A percentile compares a stretch with the other conserved stretches of the same genome.
phyloP scores from a whole-genome alignment of 2,329 filamentous ascomycete genomes.

The Clarireedia homoeocarpa region DNA sequence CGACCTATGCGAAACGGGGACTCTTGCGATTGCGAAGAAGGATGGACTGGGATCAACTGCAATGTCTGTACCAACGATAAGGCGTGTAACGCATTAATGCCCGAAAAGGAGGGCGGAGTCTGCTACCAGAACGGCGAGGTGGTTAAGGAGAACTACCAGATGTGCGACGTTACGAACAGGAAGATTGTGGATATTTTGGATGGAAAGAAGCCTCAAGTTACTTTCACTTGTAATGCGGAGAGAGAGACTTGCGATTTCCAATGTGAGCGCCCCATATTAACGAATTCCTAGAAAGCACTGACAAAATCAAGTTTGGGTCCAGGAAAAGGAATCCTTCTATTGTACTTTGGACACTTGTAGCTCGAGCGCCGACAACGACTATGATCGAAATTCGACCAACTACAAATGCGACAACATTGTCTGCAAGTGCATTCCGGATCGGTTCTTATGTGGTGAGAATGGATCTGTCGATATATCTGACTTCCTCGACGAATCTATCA shows the following conservation, averaged over 20 bases:
- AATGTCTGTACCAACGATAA: slow-evolving; percentile 82
- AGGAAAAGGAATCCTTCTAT: slow-evolving; percentile 90
- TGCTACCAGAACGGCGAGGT: slow-evolving; percentile 90
- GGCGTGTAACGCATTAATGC: slow-evolving; percentile 84
- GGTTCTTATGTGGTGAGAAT: slow-evolving; percentile 88
- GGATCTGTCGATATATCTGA: slow-evolving; percentile 89
- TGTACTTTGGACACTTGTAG: slow-evolving; percentile 79
- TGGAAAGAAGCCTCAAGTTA: slow-evolving; percentile 81
- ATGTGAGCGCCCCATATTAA: slow-evolving; percentile 46
- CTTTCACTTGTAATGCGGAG: slow-evolving; percentile 79
- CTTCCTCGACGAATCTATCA: slow-evolving; percentile 75
- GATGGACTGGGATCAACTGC: slow-evolving; percentile 96
- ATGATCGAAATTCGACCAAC: slow-evolving; percentile 68
- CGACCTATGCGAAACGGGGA: slow-evolving; percentile 65
- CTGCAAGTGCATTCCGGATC: slow-evolving; percentile 81
- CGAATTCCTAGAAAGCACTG: neutral
- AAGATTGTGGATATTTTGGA: slow-evolving; percentile 86
- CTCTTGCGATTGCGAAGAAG: slow-evolving; percentile 78
- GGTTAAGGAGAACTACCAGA: slow-evolving; percentile 92
- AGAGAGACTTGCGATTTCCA: slow-evolving; percentile 84
- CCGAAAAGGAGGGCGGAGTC: slow-evolving; percentile 69
- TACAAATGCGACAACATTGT: slow-evolving; percentile 81
- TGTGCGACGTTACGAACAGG: slow-evolving; percentile 93
- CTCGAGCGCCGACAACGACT: slow-evolving; percentile 60
- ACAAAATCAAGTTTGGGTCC: slow-evolving; percentile 72